Base-by-base conservation (phyloP, 768 basidiomycete species). In the Tricholoma terreum region DNA sequence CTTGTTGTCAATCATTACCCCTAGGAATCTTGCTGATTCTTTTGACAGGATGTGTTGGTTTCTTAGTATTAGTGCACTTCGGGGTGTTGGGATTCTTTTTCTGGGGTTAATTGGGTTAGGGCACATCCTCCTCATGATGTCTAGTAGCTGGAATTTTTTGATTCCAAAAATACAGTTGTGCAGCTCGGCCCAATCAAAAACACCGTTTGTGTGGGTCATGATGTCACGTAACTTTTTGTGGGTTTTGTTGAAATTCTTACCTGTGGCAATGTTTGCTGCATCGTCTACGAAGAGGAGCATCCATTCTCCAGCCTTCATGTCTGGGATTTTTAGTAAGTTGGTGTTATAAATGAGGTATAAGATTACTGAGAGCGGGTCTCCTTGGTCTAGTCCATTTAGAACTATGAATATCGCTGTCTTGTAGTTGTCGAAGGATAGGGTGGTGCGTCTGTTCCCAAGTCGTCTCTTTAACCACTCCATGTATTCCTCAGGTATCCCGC, bases 51-150 rank as follows among this genome's bases (percentile, higher is more conserved):
- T n/a, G n/a, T n/a, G n/a, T n/a, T n/a, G n/a, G n/a, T n/a, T n/a
- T 1, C 45, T 43, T 1, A 72, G 57, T 17, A 27, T 10, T 9
- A 64, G 55, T 7, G 22, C 11, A 14, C n/a, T n/a, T n/a, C n/a
- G n/a, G n/a, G n/a, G n/a, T n/a, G n/a, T n/a, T n/a, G n/a, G n/a
- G n/a, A n/a, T 30, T 31, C 2, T 50, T 15, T 4, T 55, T 50
- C 2, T 58, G 21, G 43, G 24, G 35, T 36, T 36, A 36, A 36
- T 36, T 15, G n/a, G n/a, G n/a, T n/a, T n/a, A n/a, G n/a, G n/a
- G n/a, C n/a, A n/a, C n/a, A n/a, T n/a, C n/a, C n/a, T 36, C 11
- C 11, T 36, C 4, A 15, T 9, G 35, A 6, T 36, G 35, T 36
- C 35, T 36, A 36, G 8, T 14, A 36, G 35, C 15, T 36, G 35